Base-by-base conservation (phyloP, 441 rosid species). In the Adansonia gregorii region DNA sequence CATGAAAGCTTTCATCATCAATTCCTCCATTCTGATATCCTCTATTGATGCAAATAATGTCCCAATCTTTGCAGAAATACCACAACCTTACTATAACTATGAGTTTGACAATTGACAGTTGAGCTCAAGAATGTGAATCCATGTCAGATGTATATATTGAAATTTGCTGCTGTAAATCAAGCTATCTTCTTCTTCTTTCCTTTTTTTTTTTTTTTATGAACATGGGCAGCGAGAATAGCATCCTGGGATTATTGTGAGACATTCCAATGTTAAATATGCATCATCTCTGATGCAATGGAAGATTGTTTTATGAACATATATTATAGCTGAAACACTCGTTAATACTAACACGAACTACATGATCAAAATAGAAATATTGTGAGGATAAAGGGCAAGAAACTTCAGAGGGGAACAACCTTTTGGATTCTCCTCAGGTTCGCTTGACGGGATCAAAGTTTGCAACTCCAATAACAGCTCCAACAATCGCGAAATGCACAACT, bases 371-470 rank as follows among this genome's bases (percentile, higher is more conserved):
- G 72, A 68, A 74, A 70, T 74, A 41, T 5, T 31, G 15, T 4
- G 43, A 24, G 31, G 35, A 72, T 76, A 51, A 70, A 60, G 19
- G 45, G 6, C n/a, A 60, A 22, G 78, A 76, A 52, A 71, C 52
- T 75, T 69, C 39, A 27, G 20, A 45, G 0, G 61, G 22, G 11
- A 52, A 41, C 9, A 35, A 35, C 6, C 41, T 35, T 51, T 22
- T 20, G 2, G 68, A 49, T 51, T 15, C 63, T 59, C 20, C 52
- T 83, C 72, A 86, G 80, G 59, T 54, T 72, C 85, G 76, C 79
- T 88, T 85, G 55, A 88, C 86, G 5, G 87, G 89, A 73, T 88
- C 91, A 75, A 86, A 88, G 78, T 86, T 88, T 77, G 85, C n/a
- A 8, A 86, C 89, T 1, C 85, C 88, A 65, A 88, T 15, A 17